phyloP scores from a whole-genome alignment of 768 basidiomycete species.

The Boletus huronensis region DNA sequence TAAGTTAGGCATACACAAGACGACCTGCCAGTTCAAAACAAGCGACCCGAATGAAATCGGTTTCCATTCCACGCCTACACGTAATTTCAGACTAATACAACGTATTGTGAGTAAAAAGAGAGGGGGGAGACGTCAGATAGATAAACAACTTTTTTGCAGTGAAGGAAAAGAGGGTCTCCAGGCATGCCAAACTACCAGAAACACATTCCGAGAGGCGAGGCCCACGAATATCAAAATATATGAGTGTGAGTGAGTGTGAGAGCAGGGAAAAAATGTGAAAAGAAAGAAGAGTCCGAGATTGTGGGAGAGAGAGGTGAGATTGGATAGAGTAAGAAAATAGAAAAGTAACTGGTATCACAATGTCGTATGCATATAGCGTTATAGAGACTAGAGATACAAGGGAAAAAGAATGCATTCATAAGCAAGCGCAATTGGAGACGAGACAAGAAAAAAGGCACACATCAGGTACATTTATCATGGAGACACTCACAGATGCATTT shows the following conservation, averaged over 20 bases:
- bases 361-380: slow-evolving; percentile 1
- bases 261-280: background rate
- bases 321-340: background rate
- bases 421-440: slow-evolving; percentile 5
- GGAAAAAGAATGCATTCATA: slow-evolving; percentile 11
- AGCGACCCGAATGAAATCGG: background rate
- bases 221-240: background rate
- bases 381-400: slow-evolving; percentile 16
- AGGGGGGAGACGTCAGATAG: background rate
- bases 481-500: slow-evolving; percentile 20
- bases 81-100: slow-evolving; percentile 1
- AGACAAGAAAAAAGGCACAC: background rate
- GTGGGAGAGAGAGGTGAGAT: background rate
- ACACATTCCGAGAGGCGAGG: background rate
- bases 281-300: too few species aligned
- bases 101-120: background rate
- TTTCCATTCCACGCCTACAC: background rate
- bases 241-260: background rate
- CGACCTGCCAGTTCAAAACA: background rate
- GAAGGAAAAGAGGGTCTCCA: background rate
- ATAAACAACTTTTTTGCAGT: background rate
- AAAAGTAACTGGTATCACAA: slow-evolving; percentile 7
- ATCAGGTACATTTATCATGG: background rate
- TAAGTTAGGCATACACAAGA: too few species aligned
- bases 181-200: background rate